A percentile compares a stretch with the other conserved stretches of the same genome.
These are phyloP conservation scores for Melampsora americana DNA, from an alignment of 1,284 basidiomycete species.

Conservation along the genomic window DNA sequence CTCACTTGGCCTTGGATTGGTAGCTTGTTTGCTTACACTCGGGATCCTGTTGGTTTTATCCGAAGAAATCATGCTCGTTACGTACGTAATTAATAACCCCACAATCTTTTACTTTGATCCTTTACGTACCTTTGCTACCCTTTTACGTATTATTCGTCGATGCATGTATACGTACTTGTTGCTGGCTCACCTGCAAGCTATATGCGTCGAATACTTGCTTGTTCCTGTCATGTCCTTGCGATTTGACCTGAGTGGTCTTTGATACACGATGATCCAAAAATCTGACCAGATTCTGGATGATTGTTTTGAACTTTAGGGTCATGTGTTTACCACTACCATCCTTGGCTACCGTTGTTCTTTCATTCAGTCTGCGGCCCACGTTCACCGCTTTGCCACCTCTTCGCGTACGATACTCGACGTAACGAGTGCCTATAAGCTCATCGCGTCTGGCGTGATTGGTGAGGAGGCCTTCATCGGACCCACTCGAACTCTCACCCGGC, in stretches of 20 bases:
- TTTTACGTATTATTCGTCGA: conserved; percentile 4
- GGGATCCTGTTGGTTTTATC: conserved; percentile 37
- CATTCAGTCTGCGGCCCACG: conserved; percentile 36
- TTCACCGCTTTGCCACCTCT: conserved; percentile 37
- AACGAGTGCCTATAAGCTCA: conserved; percentile 38
- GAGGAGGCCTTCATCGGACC: conserved; percentile 43
- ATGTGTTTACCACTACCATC: conserved; percentile 43
- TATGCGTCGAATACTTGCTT: no score
- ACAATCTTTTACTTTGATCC: not conserved
- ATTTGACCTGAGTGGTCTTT: no score
- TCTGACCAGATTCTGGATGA: not conserved
- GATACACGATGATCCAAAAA: not conserved
- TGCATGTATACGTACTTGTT: not conserved
- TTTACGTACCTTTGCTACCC: not conserved
- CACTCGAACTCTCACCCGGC: conserved; percentile 31
- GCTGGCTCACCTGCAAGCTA: not conserved
- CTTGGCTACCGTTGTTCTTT: conserved; percentile 41
- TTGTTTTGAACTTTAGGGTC: conserved; percentile 12
- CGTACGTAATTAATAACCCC: conserved; percentile 7
- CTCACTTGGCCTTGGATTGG: conserved; percentile 40
- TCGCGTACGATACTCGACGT: conserved; percentile 39
- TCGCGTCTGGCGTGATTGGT: conserved; percentile 32
- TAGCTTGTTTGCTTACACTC: conserved; percentile 34
- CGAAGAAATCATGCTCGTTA: conserved; percentile 19
- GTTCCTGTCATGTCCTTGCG: no score